These are phyloP conservation scores for Cordyceps tenuipes DNA, from an alignment of 2,329 filamentous ascomycete species.

Conservation along the genomic window DNA sequence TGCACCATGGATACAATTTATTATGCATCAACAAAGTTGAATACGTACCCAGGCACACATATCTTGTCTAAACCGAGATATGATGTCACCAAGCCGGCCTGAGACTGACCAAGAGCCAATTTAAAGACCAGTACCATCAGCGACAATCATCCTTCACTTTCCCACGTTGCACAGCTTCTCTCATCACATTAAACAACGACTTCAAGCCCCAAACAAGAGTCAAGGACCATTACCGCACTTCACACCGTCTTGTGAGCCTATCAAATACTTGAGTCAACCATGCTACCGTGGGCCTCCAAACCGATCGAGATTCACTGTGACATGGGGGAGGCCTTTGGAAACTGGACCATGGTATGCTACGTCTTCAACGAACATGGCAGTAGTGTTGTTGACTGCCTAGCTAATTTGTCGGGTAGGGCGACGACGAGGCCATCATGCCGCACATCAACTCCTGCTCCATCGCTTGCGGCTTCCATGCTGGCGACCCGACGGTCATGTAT, in stretches of 20 bases:
- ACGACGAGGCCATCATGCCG: conserved; percentile 3
- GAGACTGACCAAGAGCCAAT: neutral
- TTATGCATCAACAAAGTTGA: neutral
- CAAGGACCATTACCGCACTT: neutral
- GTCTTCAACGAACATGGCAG: neutral
- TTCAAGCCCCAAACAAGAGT: neutral
- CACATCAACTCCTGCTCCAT: conserved; percentile 4
- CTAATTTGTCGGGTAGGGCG: neutral
- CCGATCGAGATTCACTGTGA: conserved; percentile 7
- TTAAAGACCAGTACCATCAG: neutral
- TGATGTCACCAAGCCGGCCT: neutral
- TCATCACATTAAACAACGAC: too few relatives aligned
- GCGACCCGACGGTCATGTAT: conserved; percentile 12
- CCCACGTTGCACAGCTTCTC: neutral
- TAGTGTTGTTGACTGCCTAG: neutral
- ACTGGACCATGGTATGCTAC: conserved; percentile 1
- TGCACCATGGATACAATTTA: neutral
- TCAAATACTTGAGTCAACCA: neutral
- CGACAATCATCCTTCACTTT: neutral
- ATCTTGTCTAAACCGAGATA: neutral
- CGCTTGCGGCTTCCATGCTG: conserved; percentile 13
- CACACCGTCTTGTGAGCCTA: neutral
- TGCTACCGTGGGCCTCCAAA: neutral
- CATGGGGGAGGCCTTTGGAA: conserved; percentile 5
- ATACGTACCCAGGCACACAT: neutral